A percentile compares a stretch with the other conserved stretches of the same genome.
Evolutionary conservation across 2,329 filamentous ascomycete genomes (phyloP).

Genomic region (Monosporascus sp.): DNA sequence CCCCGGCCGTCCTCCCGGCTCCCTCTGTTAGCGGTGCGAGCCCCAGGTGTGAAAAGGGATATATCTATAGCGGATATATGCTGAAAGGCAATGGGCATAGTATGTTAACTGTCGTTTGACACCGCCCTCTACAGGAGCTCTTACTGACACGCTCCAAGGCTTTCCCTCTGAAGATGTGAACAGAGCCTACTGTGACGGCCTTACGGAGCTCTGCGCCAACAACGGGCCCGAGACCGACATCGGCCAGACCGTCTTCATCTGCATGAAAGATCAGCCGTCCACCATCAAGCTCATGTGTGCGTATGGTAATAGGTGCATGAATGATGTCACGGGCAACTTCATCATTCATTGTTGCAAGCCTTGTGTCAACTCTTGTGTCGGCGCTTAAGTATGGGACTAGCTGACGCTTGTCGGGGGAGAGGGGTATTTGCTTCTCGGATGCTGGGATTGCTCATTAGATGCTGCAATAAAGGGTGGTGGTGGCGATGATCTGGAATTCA

Average conservation of each 20-base stretch:
- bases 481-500: no score
- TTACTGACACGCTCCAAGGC: constrained; percentile 12
- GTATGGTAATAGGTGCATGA: constrained; percentile 23
- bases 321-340: constrained; percentile 23
- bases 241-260: constrained; percentile 25
- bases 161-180: constrained; percentile 19
- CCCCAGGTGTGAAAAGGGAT: constrained; percentile 27
- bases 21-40: not conserved
- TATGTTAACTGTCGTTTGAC: constrained; percentile 9
- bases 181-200: constrained; percentile 24
- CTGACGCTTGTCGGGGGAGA: no score
- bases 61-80: constrained; percentile 28
- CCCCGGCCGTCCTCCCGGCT: constrained; percentile 4
- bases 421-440: no score
- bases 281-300: constrained; percentile 24
- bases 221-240: constrained; percentile 21
- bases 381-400: no score
- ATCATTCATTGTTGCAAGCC: constrained; percentile 27
- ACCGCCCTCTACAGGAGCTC: not conserved
- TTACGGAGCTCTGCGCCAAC: constrained; percentile 19
- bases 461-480: no score
- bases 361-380: constrained; percentile 15
- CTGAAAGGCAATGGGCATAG: constrained; percentile 21
- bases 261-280: constrained; percentile 25
- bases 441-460: no score